Percentiles rank a stretch among this genome's conserved stretches.
Conservation (phyloP, 1,284 basidiomycete species). For the Clitocybe nebularis region DNA sequence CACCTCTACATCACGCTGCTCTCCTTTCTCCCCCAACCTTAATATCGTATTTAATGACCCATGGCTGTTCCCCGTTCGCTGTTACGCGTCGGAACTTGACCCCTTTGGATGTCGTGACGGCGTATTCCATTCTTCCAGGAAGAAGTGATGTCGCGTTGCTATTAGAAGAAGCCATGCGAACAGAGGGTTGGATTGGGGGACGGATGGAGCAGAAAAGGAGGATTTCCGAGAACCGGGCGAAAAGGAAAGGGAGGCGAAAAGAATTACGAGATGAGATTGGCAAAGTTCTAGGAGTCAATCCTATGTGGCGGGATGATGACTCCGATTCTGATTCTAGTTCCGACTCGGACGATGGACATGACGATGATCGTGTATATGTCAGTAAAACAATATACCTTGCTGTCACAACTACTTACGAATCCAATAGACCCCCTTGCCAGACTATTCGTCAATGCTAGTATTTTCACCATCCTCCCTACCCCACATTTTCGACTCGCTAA, state of each 20-base stretch:
- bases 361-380: conserved; percentile 52
- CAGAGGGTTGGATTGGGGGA: conserved; percentile 69
- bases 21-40: conserved; percentile 87
- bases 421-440: conserved; percentile 60
- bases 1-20: conserved; percentile 91
- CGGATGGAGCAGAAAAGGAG: conserved; percentile 62
- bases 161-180: conserved; percentile 78
- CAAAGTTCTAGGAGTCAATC: conserved; percentile 49
- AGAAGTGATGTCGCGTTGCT: conserved; percentile 77
- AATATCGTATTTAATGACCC: conserved; percentile 88
- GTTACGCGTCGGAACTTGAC: conserved; percentile 75
- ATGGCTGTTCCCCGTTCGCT: conserved; percentile 80
- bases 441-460: conserved; percentile 85
- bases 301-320: conserved; percentile 62
- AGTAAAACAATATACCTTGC: conserved; percentile 23
- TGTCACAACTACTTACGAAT: conserved; percentile 14
- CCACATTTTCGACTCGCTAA: conserved; percentile 75
- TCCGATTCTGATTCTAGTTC: conserved; percentile 35
- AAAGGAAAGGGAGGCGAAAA: conserved; percentile 50
- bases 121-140: conserved; percentile 73
- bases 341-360: conserved; percentile 46
- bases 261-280: conserved; percentile 51
- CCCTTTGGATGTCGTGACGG: conserved; percentile 82
- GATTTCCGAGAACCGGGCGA: conserved; percentile 52
- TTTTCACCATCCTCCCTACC: conserved; percentile 80